Evolutionary conservation across 495 filamentous ascomycete genomes (phyloP).

Genomic region (Wilcoxina mikolae): DNA sequence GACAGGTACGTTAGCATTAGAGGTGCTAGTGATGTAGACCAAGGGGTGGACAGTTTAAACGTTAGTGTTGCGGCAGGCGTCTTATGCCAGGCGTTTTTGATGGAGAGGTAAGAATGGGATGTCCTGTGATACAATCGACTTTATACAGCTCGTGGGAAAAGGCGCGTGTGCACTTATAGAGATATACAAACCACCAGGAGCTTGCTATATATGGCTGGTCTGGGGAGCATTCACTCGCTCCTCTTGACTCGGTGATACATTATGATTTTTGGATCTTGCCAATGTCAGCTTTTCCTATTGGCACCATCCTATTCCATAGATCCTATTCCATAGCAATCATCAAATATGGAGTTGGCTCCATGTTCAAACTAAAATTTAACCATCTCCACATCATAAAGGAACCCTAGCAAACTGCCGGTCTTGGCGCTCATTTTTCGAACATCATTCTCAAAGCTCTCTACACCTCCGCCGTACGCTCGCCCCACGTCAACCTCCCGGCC

Average conservation of each 20-base stretch:
- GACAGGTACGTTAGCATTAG: conserved; percentile 35
- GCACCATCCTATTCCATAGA: not conserved
- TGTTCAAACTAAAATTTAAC: not conserved
- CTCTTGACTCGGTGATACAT: not conserved
- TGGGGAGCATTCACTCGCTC: too few species aligned
- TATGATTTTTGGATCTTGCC: not conserved
- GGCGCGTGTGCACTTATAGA: too few species aligned
- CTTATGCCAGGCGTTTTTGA: conserved; percentile 19
- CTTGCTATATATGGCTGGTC: not conserved
- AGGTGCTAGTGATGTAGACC: conserved; percentile 12
- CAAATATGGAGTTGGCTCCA: not conserved
- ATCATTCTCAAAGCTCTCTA: not conserved
- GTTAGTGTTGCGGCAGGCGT: conserved; percentile 22
- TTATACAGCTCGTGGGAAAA: too few species aligned
- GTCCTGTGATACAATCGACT: too few species aligned
- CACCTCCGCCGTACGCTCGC: not conserved
- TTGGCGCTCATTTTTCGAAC: not conserved
- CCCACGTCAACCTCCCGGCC: too few species aligned
- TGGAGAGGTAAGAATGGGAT: conserved; percentile 9
- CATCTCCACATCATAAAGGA: not conserved
- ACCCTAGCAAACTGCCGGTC: not conserved
- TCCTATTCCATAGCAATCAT: not conserved
- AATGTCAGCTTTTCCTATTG: not conserved
- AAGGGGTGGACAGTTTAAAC: conserved; percentile 20
- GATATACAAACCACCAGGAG: not conserved